Evolutionary conservation across 2,329 filamentous ascomycete genomes (phyloP), one percentile per base, ranked within the genome.

Genomic region (Grosmannia serpens): DNA sequence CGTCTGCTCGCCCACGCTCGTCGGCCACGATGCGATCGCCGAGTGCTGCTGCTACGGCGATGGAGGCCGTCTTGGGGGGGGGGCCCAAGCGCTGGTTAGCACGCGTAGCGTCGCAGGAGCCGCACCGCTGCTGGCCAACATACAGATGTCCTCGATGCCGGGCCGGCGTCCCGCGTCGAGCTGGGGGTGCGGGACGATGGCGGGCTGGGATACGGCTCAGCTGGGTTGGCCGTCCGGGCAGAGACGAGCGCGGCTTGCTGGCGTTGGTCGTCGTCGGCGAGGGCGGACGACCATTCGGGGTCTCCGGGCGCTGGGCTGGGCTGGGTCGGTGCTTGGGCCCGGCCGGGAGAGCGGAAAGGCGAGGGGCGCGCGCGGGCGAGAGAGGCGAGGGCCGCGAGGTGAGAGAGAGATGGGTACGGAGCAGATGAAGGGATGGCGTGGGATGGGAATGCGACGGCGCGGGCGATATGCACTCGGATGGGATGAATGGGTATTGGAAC

Each of bases 361-460:
- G 17, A 56, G 26, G n/a, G 1, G 26, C 7, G 17, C 13, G 17
- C 35, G 38, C n/a, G 26, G 24, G 46, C 20, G 35, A 44, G 20
- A 4, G 46, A 53, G 20, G 10, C 5, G 6, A 20, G 4, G 38
- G 38, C 38, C 17, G 38, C 13, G 17, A 41, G 17, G 13, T 4
- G 41, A 47, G 22, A 47, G 22, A 47, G 22, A 24, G n/a, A 47
- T 9, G 9, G n/a, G 49, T 15, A 24, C 15, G 24, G 24, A 15
- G 26, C 49, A 4, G 55, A 57, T 57, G 56, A 50, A 50, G 31
- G 53, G 56, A 57, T 57, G 44, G 56, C 35, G 50, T 53, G 56
- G 49, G 56, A 53, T 53, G 38, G 56, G 46, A 57, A 57, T 57
- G 56, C 56, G 56, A 57, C 56, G n/a, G 56, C 56, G 56, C 56